phyloP scores from a whole-genome alignment of 192 early-diverging fungal species.

The Gaertneriomyces sp. region DNA sequence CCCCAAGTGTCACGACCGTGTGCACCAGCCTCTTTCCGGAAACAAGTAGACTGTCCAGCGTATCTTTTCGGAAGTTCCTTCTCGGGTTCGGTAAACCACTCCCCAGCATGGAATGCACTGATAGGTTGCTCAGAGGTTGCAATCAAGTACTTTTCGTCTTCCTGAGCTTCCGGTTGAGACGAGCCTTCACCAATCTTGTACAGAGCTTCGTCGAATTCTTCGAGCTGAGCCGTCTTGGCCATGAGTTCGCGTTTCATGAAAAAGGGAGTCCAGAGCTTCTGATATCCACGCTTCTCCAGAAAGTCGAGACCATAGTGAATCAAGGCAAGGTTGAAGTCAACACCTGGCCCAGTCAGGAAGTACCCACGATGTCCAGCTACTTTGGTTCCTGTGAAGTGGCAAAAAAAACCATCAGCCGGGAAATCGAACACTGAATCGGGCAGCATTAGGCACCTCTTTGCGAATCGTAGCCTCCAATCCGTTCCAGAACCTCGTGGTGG shows the following conservation, averaged over 20 bases:
- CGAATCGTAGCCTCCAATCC: constrained; percentile 84
- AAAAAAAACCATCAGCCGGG: neutral
- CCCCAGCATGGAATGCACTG: constrained; percentile 89
- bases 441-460: constrained; percentile 57
- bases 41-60: constrained; percentile 97
- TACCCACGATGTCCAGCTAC: constrained; percentile 99
- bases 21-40: constrained; percentile 98
- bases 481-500: constrained; percentile 93
- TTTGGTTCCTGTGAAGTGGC: constrained; percentile 55
- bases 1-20: constrained; percentile 98
- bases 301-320: constrained; percentile 95
- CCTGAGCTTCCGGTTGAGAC: constrained; percentile 61
- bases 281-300: constrained; percentile 74
- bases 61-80: constrained; percentile 80
- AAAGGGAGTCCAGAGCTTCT: constrained; percentile 95
- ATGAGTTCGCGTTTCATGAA: constrained; percentile 97
- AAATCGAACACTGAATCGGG: constrained; percentile 1
- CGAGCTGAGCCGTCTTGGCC: constrained; percentile 97
- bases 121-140: constrained; percentile 99
- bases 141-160: constrained; percentile 84
- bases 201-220: constrained; percentile 96
- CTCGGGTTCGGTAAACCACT: constrained; percentile 91
- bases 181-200: constrained; percentile 75
- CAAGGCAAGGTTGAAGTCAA: constrained; percentile 94
- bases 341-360: constrained; percentile 91